phyloP scores from a whole-genome alignment of 768 basidiomycete species.

The Tulasnella sp. region DNA sequence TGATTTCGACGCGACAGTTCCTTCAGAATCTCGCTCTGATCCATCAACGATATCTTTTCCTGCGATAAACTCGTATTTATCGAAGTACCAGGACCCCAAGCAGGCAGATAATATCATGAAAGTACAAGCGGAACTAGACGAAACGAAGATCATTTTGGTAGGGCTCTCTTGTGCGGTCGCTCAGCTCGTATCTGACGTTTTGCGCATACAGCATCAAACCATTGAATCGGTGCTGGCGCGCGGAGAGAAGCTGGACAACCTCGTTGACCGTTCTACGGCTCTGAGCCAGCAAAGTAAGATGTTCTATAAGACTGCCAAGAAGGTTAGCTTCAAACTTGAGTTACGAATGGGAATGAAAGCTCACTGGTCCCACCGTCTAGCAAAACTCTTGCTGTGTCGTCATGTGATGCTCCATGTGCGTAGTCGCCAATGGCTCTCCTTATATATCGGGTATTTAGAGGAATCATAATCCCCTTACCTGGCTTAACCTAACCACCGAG shows the following conservation, averaged over 20 bases:
- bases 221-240: slow-evolving; percentile 94
- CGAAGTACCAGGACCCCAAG: slow-evolving; percentile 92
- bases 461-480: too few relatives aligned
- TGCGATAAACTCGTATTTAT: slow-evolving; percentile 61
- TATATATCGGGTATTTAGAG: too few relatives aligned
- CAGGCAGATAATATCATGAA: slow-evolving; percentile 98
- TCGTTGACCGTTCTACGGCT: slow-evolving; percentile 87
- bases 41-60: slow-evolving; percentile 66
- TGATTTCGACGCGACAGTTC: slow-evolving; percentile 76
- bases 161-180: slow-evolving; percentile 23
- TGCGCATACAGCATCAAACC: slow-evolving; percentile 75
- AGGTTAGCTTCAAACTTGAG: slow-evolving; percentile 43
- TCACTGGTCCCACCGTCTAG: slow-evolving; percentile 31
- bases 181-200: not conserved
- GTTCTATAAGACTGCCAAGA: slow-evolving; percentile 99
- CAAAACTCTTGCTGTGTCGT: slow-evolving; percentile 94
- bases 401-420: too few relatives aligned
- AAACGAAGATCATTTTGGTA: slow-evolving; percentile 97
- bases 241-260: slow-evolving; percentile 91
- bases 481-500: too few relatives aligned
- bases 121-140: slow-evolving; percentile 95
- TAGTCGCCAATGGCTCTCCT: too few relatives aligned
- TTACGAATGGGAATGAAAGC: not conserved
- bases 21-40: slow-evolving; percentile 54
- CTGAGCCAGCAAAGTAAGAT: slow-evolving; percentile 87